Conservation (phyloP, 2,329 filamentous ascomycete species). For the Pestalotiopsis fici region DNA sequence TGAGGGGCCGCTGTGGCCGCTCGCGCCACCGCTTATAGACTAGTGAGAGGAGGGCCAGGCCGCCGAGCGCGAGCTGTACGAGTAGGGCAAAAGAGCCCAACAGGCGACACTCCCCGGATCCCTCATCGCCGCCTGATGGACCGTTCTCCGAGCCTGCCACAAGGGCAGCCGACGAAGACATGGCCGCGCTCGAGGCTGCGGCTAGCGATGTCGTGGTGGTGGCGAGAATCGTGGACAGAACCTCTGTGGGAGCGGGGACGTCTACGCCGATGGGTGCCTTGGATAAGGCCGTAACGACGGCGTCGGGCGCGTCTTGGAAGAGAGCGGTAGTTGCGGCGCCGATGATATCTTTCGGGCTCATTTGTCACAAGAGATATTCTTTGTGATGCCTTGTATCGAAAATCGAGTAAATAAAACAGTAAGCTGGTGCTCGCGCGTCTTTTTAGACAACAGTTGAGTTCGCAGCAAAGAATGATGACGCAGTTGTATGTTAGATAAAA, state of each 20-base stretch:
- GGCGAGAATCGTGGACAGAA: constrained; percentile 21
- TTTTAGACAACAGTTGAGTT: background rate
- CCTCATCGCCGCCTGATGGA: constrained; percentile 31
- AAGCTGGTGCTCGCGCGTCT: background rate
- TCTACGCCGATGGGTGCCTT: constrained; percentile 22
- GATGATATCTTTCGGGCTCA: constrained; percentile 25
- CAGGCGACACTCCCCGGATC: constrained; percentile 78
- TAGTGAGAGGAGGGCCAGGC: constrained; percentile 78
- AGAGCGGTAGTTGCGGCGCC: constrained; percentile 11
- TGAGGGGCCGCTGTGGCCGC: constrained; percentile 84
- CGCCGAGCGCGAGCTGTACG: constrained; percentile 84
- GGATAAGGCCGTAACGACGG: constrained; percentile 18
- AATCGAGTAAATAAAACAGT: constrained; percentile 5
- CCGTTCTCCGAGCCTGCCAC: background rate
- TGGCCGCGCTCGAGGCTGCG: constrained; percentile 21
- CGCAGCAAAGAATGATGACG: background rate
- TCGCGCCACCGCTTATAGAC: constrained; percentile 95
- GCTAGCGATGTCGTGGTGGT: constrained; percentile 22
- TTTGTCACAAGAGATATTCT: background rate
- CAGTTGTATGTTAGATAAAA: background rate
- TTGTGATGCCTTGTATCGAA: background rate
- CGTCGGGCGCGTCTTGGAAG: constrained; percentile 16
- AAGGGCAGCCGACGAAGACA: background rate
- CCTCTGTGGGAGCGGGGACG: constrained; percentile 16
- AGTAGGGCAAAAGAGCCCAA: constrained; percentile 89